phyloP scores from a whole-genome alignment of 768 basidiomycete species.

The Hygrocybe punicea region DNA sequence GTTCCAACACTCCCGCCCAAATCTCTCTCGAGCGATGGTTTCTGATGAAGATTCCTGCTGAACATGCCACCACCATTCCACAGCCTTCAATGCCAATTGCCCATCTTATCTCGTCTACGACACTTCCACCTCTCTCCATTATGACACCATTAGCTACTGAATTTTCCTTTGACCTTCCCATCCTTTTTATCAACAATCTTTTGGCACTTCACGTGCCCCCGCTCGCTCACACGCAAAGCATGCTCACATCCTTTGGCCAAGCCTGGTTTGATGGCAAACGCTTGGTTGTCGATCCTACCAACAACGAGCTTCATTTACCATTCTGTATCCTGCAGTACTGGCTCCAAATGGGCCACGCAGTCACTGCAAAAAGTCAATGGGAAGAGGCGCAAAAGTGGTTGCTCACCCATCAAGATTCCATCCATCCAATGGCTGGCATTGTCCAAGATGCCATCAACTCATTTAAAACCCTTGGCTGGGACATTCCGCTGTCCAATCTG shows the following conservation, averaged over 20 bases:
- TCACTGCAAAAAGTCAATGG: background rate
- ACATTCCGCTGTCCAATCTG: too few species aligned
- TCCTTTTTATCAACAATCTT: background rate
- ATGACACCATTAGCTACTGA: background rate
- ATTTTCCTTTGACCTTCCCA: background rate
- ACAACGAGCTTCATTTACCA: background rate
- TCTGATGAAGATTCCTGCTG: background rate
- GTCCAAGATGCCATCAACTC: too few species aligned
- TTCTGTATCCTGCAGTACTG: background rate
- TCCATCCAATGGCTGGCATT: too few species aligned
- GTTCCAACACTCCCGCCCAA: background rate
- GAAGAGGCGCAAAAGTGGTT: background rate
- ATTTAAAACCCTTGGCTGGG: too few species aligned
- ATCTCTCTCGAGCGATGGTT: background rate
- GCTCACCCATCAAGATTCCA: too few species aligned
- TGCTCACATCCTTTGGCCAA: background rate
- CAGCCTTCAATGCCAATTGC: background rate
- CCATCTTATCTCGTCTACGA: background rate
- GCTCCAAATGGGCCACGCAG: background rate
- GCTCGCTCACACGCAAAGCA: background rate
- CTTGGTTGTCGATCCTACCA: background rate
- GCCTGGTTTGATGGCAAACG: background rate
- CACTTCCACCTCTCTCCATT: background rate
- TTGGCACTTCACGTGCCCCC: background rate
- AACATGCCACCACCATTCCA: background rate